phyloP scores from a whole-genome alignment of 305 asterid species.

The Solanum hybrid region DNA sequence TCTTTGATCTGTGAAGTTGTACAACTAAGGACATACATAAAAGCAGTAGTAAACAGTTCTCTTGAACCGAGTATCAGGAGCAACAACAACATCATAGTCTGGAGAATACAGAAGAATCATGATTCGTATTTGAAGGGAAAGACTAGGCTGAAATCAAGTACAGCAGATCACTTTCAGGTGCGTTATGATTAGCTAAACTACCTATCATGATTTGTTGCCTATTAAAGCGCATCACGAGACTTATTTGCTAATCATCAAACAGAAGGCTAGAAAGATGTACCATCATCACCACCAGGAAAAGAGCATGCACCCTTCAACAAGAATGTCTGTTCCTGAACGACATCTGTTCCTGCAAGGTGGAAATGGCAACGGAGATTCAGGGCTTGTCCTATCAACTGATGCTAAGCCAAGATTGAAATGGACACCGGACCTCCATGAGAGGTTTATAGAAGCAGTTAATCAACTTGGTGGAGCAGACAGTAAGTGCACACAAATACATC shows the following conservation, averaged over 20 bases:
- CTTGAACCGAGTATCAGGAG: constrained; percentile 15
- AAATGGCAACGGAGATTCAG: constrained; percentile 59
- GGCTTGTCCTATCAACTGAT: constrained; percentile 93
- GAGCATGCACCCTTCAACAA: constrained; percentile 47
- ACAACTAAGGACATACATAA: constrained; percentile 28
- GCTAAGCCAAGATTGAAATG: constrained; percentile 97
- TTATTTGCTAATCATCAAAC: constrained; percentile 17
- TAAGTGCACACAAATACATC: constrained; percentile 27
- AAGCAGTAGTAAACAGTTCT: constrained; percentile 22
- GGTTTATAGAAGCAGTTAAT: constrained; percentile 89
- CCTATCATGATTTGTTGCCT: neutral
- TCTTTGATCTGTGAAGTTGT: constrained; percentile 18
- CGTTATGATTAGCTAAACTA: neutral
- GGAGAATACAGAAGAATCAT: constrained; percentile 21
- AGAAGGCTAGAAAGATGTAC: constrained; percentile 47
- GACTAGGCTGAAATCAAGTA: constrained; percentile 17
- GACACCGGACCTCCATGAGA: constrained; percentile 86
- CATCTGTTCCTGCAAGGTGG: constrained; percentile 65
- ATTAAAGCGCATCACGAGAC: constrained; percentile 1
- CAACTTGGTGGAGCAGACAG: constrained; percentile 99
- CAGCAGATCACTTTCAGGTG: constrained; percentile 6
- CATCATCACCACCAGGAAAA: constrained; percentile 71
- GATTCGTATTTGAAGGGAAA: constrained; percentile 24
- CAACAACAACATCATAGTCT: constrained; percentile 3
- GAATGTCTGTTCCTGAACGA: constrained; percentile 50